Percentiles rank a stretch among this genome's conserved stretches.
Conservation (phyloP, 148 eudicot species). For the Beta vulgaris region DNA sequence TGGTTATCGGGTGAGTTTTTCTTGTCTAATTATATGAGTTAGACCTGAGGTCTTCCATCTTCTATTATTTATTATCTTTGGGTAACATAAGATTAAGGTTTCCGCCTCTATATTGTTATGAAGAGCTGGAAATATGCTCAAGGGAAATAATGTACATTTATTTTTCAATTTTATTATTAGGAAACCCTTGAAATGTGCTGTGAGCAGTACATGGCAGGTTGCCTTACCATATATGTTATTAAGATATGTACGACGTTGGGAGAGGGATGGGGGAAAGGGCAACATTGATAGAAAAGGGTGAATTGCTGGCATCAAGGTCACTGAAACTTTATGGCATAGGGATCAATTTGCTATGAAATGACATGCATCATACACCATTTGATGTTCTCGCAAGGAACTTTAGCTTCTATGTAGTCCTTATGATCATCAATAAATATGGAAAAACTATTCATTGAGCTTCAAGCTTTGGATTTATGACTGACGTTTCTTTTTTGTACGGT, state of each 20-base stretch:
- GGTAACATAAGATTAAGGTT: neutral
- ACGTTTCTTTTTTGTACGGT: neutral
- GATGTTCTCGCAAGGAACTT: neutral
- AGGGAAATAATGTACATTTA: no score
- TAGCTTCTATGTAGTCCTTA: neutral
- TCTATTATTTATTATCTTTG: neutral
- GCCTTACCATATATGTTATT: neutral
- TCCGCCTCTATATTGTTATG: neutral
- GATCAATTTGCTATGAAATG: neutral
- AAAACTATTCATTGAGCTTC: neutral
- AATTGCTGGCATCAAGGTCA: neutral
- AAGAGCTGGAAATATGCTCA: neutral
- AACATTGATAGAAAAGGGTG: neutral
- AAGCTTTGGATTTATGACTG: slow-evolving; percentile 1
- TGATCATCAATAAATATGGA: neutral
- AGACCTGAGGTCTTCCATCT: slow-evolving; percentile 1
- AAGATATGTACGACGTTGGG: no score
- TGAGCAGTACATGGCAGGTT: neutral
- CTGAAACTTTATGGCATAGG: neutral
- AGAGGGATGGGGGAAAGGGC: neutral
- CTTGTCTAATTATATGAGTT: neutral
- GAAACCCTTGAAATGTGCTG: neutral
- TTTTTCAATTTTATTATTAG: neutral
- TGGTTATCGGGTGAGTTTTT: slow-evolving; percentile 75
- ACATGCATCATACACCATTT: neutral